Percentiles rank a stretch among this genome's conserved stretches.
Conservation (phyloP, 2,329 filamentous ascomycete genomes). For the Cordyceps cateniannulata region DNA sequence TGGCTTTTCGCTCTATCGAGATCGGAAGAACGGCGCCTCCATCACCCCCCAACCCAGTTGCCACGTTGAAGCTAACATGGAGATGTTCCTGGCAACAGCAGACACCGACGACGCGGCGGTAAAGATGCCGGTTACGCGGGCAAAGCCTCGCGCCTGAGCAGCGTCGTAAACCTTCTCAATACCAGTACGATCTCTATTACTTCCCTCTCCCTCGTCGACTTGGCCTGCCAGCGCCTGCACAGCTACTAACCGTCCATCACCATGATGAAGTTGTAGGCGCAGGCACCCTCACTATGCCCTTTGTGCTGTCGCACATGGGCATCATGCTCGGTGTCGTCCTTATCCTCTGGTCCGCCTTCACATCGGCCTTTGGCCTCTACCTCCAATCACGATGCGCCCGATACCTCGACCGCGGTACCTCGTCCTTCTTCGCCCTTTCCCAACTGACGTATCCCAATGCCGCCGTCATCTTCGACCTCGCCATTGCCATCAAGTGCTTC, state of each 20-base stretch:
- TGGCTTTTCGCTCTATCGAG: background rate
- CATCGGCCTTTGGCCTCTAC: slow-evolving; percentile 88
- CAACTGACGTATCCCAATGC: slow-evolving; percentile 97
- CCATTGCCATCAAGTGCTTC: slow-evolving; percentile 97
- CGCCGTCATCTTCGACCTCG: slow-evolving; percentile 88
- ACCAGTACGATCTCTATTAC: slow-evolving; percentile 58
- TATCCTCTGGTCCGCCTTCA: slow-evolving; percentile 85
- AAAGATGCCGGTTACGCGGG: slow-evolving; percentile 64
- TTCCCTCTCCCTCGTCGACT: background rate
- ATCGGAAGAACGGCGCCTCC: background rate
- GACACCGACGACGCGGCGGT: slow-evolving; percentile 55
- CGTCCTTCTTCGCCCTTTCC: slow-evolving; percentile 94
- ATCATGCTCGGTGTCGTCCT: slow-evolving; percentile 77
- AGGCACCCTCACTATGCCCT: slow-evolving; percentile 91
- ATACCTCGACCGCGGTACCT: slow-evolving; percentile 81
- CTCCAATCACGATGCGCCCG: slow-evolving; percentile 88
- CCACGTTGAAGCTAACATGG: slow-evolving; percentile 5
- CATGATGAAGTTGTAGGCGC: slow-evolving; percentile 72
- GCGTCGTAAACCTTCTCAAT: slow-evolving; percentile 91
- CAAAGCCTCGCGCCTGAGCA: slow-evolving; percentile 82
- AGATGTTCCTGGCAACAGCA: slow-evolving; percentile 21
- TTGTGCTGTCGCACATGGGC: slow-evolving; percentile 91
- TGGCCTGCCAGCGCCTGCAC: background rate
- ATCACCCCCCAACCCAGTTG: background rate
- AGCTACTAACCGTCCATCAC: slow-evolving; percentile 16